Base-by-base conservation (phyloP, 75 land plant species). In the Cunninghamia lanceolata region DNA sequence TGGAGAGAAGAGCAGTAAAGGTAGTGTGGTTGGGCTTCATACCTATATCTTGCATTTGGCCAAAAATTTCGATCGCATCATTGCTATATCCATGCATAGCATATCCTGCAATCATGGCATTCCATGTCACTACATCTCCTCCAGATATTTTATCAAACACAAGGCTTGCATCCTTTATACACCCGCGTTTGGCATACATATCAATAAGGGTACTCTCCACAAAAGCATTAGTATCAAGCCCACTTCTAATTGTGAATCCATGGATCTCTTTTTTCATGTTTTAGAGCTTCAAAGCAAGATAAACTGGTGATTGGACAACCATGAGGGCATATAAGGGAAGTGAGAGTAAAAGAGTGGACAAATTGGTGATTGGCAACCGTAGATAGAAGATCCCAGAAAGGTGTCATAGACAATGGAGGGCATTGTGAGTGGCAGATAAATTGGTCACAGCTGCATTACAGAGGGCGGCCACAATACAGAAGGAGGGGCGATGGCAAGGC, bases 161-260 rank as follows among this genome's bases (percentile, higher is more conserved):
- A 34, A 21, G 56, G 35, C 54, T 36, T 21, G 87, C 87, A 32
- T 78, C 30, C 34, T 81, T 84, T 42, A 86, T 54, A 21, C 52
- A 38, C 36, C 87, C 87, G 56, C 87, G 82, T 38, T 86, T 86
- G 16, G 84, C 71, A 84, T 86, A 86, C 84, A 86, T 80, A 42
- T 86, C 46, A 81, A 86, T 81, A 25, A 86, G 87, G 32, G 84
- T 47, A 34, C 63, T 81, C 35, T 28, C 63, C 39, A 86, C 83
- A 32, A 76, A 32, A 28, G 56, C 14, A 35, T 86, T 34, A 30
- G 40, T 3, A 2, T 86, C 83, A 81, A 81, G 52, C 9, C 87
- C 87, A n/a, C 21, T 13, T 53, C 82, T 25, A 32, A 86, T 21
- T 52, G 63, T 81, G 34, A 16, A 40, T 7, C 66, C 32, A 81